Conservation (phyloP, 75 land plant genomes). For the Gnetum montanum region DNA sequence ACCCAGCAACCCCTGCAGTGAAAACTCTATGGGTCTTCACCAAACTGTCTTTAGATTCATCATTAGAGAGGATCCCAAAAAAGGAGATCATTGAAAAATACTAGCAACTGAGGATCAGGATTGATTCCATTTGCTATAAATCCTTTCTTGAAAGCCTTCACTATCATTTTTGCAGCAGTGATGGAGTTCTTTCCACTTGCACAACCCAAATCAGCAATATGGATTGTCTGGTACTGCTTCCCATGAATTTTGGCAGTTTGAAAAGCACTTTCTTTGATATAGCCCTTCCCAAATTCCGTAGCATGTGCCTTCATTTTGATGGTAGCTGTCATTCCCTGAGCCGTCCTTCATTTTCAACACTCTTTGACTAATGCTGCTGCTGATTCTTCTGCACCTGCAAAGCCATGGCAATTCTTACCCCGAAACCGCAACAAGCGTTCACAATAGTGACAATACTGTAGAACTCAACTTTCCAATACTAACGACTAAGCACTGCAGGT, state of each 20-base stretch:
- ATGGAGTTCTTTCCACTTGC: slow-evolving; percentile 28
- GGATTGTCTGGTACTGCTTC: too few species aligned
- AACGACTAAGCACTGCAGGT: too few species aligned
- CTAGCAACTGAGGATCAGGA: slow-evolving; percentile 21
- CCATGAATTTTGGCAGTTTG: too few species aligned
- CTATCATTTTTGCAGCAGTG: slow-evolving; percentile 9
- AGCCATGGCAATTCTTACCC: too few species aligned
- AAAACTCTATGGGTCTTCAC: slow-evolving; percentile 4
- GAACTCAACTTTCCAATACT: too few species aligned
- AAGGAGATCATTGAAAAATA: slow-evolving; percentile 33
- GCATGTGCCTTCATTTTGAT: slow-evolving; percentile 3
- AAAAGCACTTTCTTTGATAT: too few species aligned
- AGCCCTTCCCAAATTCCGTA: background rate
- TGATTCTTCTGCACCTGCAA: too few species aligned
- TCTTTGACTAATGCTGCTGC: too few species aligned
- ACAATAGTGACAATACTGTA: too few species aligned
- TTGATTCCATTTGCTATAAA: background rate
- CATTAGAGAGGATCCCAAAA: slow-evolving; percentile 17
- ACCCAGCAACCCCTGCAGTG: slow-evolving; percentile 28
- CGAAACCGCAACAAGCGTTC: too few species aligned
- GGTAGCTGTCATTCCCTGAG: slow-evolving; percentile 12
- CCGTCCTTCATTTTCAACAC: slow-evolving; percentile 8
- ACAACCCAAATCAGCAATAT: slow-evolving; percentile 43
- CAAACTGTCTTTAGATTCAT: background rate
- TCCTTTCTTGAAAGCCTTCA: slow-evolving; percentile 6